A percentile compares a stretch with the other conserved stretches of the same genome.
Conservation (phyloP, 768 basidiomycete genomes). For the Suillus subluteus region DNA sequence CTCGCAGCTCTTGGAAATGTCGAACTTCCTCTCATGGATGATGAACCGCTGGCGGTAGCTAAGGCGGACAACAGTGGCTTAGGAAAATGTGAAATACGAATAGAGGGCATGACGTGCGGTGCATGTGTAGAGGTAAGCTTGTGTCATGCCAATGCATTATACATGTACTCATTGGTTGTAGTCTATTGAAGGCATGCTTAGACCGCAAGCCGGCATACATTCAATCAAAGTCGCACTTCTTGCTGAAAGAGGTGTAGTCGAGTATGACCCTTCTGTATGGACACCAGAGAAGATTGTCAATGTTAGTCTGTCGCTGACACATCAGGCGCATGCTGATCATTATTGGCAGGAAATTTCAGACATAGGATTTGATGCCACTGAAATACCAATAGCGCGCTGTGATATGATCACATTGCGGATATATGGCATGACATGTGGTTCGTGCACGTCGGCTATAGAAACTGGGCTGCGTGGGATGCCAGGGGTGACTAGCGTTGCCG, state of each 20-base stretch:
- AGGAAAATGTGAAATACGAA: conserved; percentile 74
- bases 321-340: conserved; percentile 14
- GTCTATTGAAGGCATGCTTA: conserved; percentile 86
- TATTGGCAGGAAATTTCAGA: conserved; percentile 81
- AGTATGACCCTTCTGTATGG: conserved; percentile 88
- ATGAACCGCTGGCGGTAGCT: conserved; percentile 29
- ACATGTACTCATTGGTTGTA: conserved; percentile 28
- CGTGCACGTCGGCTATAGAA: conserved; percentile 81
- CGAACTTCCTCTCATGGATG: conserved; percentile 20
- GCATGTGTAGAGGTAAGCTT: conserved; percentile 80
- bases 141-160: neutral
- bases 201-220: conserved; percentile 84
- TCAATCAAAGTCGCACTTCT: conserved; percentile 95
- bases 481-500: conserved; percentile 71
- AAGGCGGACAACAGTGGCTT: conserved; percentile 26
- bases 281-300: conserved; percentile 74
- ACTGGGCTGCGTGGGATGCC: conserved; percentile 67
- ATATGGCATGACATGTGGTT: conserved; percentile 91
- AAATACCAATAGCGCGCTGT: conserved; percentile 64
- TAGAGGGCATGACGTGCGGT: conserved; percentile 92
- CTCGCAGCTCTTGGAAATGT: conserved; percentile 14
- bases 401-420: conserved; percentile 78
- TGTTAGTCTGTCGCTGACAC: conserved; percentile 40
- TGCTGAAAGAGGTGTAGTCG: conserved; percentile 89
- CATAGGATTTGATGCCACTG: conserved; percentile 88